Conservation (phyloP, 305 asterid species). For the Solanum hybrid region DNA sequence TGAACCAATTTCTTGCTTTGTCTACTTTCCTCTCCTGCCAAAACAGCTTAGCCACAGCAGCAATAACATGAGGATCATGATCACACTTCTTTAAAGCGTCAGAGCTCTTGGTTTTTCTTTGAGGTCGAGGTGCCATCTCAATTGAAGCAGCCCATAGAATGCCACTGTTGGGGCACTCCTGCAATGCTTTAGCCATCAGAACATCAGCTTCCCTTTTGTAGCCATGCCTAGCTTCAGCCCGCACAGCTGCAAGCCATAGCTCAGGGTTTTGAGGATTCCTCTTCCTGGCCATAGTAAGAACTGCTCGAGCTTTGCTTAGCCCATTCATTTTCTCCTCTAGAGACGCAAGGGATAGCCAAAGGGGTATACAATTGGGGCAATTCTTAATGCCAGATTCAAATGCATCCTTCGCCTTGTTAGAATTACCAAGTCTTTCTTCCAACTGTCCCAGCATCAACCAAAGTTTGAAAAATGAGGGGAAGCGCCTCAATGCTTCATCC, state of each 20-base stretch:
- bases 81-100: conserved; percentile 62
- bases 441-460: conserved; percentile 92
- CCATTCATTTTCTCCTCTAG: conserved; percentile 69
- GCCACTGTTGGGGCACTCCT: conserved; percentile 73
- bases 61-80: conserved; percentile 70
- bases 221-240: conserved; percentile 73
- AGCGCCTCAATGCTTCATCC: conserved; percentile 66
- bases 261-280: conserved; percentile 70
- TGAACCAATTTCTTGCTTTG: conserved; percentile 64
- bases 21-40: conserved; percentile 88
- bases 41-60: conserved; percentile 67
- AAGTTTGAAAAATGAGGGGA: conserved; percentile 72
- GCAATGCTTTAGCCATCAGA: conserved; percentile 82
- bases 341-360: conserved; percentile 83
- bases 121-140: conserved; percentile 70
- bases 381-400: conserved; percentile 61
- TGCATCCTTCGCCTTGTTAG: conserved; percentile 52
- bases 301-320: conserved; percentile 71
- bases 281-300: conserved; percentile 70
- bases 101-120: conserved; percentile 47
- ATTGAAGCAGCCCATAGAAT: conserved; percentile 69
- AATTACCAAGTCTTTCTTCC: conserved; percentile 63
- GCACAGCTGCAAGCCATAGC: conserved; percentile 83
- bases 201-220: conserved; percentile 71
- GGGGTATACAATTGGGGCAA: conserved; percentile 52